Evolutionary conservation across 805 yeast genomes (phyloP), one percentile per base, ranked within the genome.

Genomic region (Candida nitratophila): DNA sequence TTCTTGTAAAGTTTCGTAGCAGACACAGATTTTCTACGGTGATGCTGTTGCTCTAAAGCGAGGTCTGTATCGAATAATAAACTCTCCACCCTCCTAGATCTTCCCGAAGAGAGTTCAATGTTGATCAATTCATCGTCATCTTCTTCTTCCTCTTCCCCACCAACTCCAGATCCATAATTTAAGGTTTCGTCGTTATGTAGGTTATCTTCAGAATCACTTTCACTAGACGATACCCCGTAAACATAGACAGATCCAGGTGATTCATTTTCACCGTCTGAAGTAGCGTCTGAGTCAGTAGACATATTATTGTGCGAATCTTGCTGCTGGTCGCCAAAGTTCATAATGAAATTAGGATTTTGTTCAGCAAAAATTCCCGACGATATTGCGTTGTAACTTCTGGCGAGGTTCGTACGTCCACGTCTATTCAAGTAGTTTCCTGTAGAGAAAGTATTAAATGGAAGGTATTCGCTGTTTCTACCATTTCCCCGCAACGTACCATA

Each of bases 31-130:
- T 53, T 52, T 19, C 54, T 49, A 34, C 60, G 53, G 39, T 51
- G 60, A 27, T 53, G 54, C 40, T 54, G 57, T 37, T 54, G 60
- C 40, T 56, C 60, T 8, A 59, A 42, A 16, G 46, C 44, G 24
- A 55, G 30, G 37, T 56, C 54, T 16, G 60, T 46, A 29, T 54
- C 57, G 35, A 56, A 61, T 10, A 62, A 50, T 31, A 62, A 42
- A 32, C 57, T 54, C 30, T 60, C 57, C 30, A 61, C 50, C 36
- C 63, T 47, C 26, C 57, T 44, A n/a, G 64, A 60, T 32, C 64
- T 51, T 5, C 62, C 64, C 40, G 59, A 59, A 9, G 62, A 53
- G 5, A 58, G 50, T 32, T 53, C 56, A 32, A 55, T 52, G 32
- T 54, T 56, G 41, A 50, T 48, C 8, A 57, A 46, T 24, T 56